phyloP scores from a whole-genome alignment of 768 basidiomycete species.

The Auriscalpium vulgare region DNA sequence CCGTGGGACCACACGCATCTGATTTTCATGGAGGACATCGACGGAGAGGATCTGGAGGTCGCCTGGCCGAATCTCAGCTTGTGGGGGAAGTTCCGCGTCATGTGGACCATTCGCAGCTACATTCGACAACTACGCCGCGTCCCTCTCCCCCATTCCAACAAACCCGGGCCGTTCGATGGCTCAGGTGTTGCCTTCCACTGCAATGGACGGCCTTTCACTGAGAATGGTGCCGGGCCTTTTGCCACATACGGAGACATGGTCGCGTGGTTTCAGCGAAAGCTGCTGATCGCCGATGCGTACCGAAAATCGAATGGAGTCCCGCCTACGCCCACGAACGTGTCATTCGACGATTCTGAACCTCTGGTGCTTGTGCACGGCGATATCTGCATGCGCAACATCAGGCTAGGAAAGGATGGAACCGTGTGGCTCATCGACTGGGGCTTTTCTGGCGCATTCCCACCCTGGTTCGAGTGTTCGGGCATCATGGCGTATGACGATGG shows the following conservation, averaged over 20 bases:
- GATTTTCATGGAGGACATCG: conserved; percentile 10
- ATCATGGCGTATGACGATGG: not conserved
- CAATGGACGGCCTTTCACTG: not conserved
- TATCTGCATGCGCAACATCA: conserved; percentile 12
- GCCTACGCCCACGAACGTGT: not conserved
- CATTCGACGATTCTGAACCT: conserved; percentile 12
- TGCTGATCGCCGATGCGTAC: not conserved
- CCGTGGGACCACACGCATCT: not conserved
- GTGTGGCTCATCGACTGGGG: conserved; percentile 19
- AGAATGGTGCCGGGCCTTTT: not conserved
- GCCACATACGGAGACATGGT: not conserved
- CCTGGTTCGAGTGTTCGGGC: conserved; percentile 10
- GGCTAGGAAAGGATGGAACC: conserved; percentile 8
- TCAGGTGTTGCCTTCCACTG: not conserved
- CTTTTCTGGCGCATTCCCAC: conserved; percentile 13
- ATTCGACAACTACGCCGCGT: conserved; percentile 12
- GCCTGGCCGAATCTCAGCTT: conserved; percentile 9
- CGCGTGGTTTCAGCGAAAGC: conserved; percentile 1
- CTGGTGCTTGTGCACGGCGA: conserved; percentile 17
- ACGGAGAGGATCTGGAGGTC: conserved; percentile 1
- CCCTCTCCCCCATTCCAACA: conserved; percentile 5
- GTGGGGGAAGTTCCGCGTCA: conserved; percentile 8
- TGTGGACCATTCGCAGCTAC: conserved; percentile 12
- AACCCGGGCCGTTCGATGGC: conserved; percentile 5
- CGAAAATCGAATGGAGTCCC: not conserved